Percentiles rank a stretch among this genome's conserved stretches.
phyloP scores from a whole-genome alignment of 495 filamentous ascomycete genomes.

The Trichoderma parareesei region DNA sequence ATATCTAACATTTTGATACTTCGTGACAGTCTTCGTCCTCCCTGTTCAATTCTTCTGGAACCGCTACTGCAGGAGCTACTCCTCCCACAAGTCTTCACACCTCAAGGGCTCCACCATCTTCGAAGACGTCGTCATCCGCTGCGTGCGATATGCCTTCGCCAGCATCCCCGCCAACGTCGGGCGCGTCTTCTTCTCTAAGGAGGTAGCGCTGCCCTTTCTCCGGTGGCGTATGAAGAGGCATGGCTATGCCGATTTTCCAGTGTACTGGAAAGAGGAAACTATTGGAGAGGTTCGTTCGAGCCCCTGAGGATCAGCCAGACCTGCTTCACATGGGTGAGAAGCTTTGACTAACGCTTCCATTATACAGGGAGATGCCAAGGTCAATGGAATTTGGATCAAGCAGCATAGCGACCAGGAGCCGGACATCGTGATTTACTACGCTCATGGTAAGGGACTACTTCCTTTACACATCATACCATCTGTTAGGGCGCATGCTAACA shows the following conservation, averaged over 20 bases:
- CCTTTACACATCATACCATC: neutral
- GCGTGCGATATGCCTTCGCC: constrained; percentile 68
- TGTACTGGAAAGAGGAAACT: constrained; percentile 50
- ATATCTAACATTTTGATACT: neutral
- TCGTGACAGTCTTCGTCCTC: constrained; percentile 42
- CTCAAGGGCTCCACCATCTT: constrained; percentile 58
- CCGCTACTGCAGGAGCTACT: constrained; percentile 40
- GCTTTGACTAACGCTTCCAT: neutral
- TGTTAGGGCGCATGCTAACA: neutral
- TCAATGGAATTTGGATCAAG: constrained; percentile 56
- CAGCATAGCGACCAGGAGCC: constrained; percentile 42
- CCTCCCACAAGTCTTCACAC: constrained; percentile 40
- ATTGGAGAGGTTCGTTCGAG: constrained; percentile 29
- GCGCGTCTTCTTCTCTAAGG: constrained; percentile 66
- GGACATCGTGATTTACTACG: constrained; percentile 66
- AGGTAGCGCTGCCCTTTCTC: constrained; percentile 62
- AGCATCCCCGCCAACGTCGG: constrained; percentile 57
- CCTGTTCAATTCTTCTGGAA: constrained; percentile 51
- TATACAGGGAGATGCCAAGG: constrained; percentile 20
- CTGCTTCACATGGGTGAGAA: neutral
- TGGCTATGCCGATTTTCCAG: constrained; percentile 51
- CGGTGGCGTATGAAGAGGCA: constrained; percentile 65
- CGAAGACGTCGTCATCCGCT: constrained; percentile 64
- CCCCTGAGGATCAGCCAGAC: neutral
- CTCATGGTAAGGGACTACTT: constrained; percentile 47